Conservation (phyloP, 2,329 filamentous ascomycete species). For the Curvularia lunata region DNA sequence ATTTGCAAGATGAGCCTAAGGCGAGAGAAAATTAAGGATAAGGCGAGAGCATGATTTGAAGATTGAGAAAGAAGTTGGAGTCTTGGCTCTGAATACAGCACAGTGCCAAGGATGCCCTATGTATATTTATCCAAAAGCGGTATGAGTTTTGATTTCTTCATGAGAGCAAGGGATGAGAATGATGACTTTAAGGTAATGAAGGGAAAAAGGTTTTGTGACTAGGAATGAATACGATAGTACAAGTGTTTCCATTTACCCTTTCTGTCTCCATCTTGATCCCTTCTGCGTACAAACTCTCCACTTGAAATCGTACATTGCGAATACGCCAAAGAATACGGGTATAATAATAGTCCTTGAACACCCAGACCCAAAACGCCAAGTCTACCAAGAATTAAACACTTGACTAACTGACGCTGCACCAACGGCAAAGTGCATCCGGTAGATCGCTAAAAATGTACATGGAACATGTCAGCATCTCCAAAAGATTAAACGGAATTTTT, state of each 20-base stretch:
- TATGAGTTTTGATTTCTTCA: background rate
- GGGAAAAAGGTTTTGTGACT: background rate
- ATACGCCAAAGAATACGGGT: background rate
- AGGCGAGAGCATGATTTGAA: background rate
- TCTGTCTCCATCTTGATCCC: background rate
- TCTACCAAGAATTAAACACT: background rate
- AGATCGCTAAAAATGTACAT: background rate
- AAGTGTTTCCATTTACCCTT: background rate
- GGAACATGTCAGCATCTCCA: background rate
- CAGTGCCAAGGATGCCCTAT: background rate
- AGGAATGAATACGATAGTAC: background rate
- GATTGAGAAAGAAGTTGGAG: background rate
- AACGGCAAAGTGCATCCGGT: background rate
- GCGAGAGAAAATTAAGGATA: too few relatives aligned
- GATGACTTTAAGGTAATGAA: background rate
- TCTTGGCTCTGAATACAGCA: background rate
- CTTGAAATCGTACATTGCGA: background rate
- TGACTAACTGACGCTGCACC: background rate
- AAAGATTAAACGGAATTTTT: background rate
- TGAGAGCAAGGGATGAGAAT: background rate
- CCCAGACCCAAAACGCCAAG: background rate
- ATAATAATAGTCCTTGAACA: background rate
- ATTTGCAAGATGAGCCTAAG: too few relatives aligned
- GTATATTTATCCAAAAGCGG: background rate
- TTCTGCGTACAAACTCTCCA: background rate